Evolutionary conservation across 148 eudicot species (phyloP).

Genomic region (Rhododendron simsii): DNA sequence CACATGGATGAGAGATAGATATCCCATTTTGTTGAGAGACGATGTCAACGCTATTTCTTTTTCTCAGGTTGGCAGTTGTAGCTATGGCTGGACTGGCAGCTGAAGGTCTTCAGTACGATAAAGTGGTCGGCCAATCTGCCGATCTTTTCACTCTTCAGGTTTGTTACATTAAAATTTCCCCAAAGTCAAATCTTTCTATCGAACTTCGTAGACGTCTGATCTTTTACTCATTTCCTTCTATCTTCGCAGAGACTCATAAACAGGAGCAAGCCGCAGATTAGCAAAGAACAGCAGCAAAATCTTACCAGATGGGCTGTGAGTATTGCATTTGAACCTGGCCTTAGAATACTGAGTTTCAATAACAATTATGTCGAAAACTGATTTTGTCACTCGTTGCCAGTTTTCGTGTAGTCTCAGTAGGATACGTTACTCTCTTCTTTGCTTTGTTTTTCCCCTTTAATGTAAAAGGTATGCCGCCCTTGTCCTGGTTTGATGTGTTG

Average conservation of each 20-base stretch:
- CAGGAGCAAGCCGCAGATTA: slow-evolving; percentile 70
- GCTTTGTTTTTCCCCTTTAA: neutral
- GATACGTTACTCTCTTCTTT: neutral
- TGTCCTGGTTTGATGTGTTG: neutral
- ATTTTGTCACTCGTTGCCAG: neutral
- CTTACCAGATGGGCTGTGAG: slow-evolving; percentile 99
- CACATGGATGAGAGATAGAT: neutral
- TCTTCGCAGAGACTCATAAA: slow-evolving; percentile 77
- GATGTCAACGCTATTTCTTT: neutral
- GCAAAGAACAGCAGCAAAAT: slow-evolving; percentile 85
- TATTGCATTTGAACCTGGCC: neutral
- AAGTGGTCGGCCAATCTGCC: slow-evolving; percentile 96
- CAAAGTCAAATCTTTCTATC: slow-evolving; percentile 6
- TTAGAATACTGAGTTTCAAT: neutral
- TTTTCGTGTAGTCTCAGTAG: neutral
- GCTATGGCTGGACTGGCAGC: slow-evolving; percentile 99
- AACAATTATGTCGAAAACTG: neutral
- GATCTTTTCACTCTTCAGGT: slow-evolving; percentile 98
- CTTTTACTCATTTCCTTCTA: neutral
- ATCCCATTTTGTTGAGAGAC: neutral
- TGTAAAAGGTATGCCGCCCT: neutral
- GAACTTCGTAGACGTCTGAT: neutral
- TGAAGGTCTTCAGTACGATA: slow-evolving; percentile 85
- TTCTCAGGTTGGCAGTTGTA: slow-evolving; percentile 76
- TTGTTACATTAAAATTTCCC: neutral